Evolutionary conservation across 441 rosid genomes (phyloP).

Genomic region (Euphorbia celastroides): DNA sequence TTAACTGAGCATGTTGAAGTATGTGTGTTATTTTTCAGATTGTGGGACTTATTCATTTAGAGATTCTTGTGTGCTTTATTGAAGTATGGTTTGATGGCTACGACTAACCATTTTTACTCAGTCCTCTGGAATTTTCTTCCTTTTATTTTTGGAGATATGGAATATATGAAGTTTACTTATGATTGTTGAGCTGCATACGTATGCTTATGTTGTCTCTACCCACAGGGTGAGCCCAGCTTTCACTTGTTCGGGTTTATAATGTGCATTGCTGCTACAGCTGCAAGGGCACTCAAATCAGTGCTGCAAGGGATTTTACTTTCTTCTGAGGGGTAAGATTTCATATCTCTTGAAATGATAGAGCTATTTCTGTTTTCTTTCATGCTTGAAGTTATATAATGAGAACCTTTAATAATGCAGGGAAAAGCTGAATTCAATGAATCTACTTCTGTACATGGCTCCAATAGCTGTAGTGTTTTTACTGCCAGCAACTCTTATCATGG

Average conservation of each 20-base stretch:
- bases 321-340: constrained; percentile 73
- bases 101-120: background rate
- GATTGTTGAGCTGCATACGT: background rate
- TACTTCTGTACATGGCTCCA: constrained; percentile 56
- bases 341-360: background rate
- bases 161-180: background rate
- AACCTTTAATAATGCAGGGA: constrained; percentile 29
- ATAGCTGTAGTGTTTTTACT: constrained; percentile 53
- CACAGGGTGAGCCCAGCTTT: constrained; percentile 90
- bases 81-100: too few species aligned
- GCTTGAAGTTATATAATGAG: constrained; percentile 25
- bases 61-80: background rate
- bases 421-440: constrained; percentile 60
- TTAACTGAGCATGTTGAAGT: background rate
- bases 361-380: background rate
- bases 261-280: constrained; percentile 89
- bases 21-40: background rate
- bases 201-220: constrained; percentile 13
- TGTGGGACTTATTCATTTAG: background rate
- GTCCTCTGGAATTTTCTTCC: background rate
- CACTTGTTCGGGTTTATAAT: constrained; percentile 90
- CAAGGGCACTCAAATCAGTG: constrained; percentile 95
- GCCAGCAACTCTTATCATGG: constrained; percentile 55
- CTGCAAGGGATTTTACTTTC: constrained; percentile 93
- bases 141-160: background rate